Conservation (phyloP, 305 asterid species). For the Fraxinus platypoda region DNA sequence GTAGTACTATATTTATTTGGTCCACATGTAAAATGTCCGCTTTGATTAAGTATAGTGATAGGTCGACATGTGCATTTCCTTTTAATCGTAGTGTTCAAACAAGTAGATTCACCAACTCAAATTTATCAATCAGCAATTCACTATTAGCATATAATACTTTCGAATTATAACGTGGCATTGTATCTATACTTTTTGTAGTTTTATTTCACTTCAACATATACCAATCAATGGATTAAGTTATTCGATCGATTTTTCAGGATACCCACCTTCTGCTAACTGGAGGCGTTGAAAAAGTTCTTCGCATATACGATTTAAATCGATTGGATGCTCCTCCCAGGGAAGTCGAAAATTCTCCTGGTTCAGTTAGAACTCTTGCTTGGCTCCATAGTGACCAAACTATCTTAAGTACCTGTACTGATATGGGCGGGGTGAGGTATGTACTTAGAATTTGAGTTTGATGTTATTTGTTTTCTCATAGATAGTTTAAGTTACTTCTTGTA, state of each 20-base stretch:
- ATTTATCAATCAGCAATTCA: background rate
- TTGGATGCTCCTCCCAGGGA: conserved; percentile 93
- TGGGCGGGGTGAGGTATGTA: conserved; percentile 87
- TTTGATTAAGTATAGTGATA: background rate
- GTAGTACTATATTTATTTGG: background rate
- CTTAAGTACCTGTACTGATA: conserved; percentile 85
- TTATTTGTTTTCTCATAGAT: background rate
- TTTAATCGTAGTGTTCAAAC: background rate
- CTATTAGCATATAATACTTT: background rate
- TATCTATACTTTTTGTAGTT: background rate
- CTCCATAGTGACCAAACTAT: conserved; percentile 90
- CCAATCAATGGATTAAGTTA: conserved; percentile 14
- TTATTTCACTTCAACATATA: background rate
- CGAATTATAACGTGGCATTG: background rate
- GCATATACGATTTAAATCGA: conserved; percentile 73
- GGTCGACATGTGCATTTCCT: background rate
- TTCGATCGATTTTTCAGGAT: conserved; percentile 49
- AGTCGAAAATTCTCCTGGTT: conserved; percentile 80
- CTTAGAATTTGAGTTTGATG: background rate
- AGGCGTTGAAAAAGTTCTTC: conserved; percentile 79
- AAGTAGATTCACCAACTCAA: background rate
- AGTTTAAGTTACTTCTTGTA: background rate
- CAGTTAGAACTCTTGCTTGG: conserved; percentile 86
- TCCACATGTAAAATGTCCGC: background rate
- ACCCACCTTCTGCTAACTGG: conserved; percentile 75